Evolutionary conservation across 768 basidiomycete genomes (phyloP).

Genomic region (Termitomyces sp.): DNA sequence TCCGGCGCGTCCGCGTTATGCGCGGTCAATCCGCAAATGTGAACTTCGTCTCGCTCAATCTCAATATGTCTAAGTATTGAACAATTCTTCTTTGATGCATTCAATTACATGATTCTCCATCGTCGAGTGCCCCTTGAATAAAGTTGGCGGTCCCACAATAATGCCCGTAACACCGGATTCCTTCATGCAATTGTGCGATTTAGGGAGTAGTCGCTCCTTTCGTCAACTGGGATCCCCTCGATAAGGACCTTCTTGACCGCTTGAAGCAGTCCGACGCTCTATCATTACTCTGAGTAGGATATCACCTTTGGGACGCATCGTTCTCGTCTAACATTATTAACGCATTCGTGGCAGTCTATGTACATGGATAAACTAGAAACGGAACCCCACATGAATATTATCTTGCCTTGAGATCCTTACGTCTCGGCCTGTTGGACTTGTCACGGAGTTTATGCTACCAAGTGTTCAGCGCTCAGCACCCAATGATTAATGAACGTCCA

Average conservation of each 20-base stretch:
- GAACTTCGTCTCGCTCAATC: neutral
- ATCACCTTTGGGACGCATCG: constrained; percentile 21
- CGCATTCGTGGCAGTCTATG: constrained; percentile 16
- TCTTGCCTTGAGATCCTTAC: neutral
- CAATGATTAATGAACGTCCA: too few species aligned
- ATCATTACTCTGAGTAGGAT: constrained; percentile 21
- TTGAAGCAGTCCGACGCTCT: constrained; percentile 14
- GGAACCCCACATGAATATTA: neutral
- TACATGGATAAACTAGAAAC: constrained; percentile 15
- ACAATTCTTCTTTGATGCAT: neutral
- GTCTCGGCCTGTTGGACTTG: constrained; percentile 3
- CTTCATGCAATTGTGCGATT: constrained; percentile 29
- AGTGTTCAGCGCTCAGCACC: too few species aligned
- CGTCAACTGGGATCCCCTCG: constrained; percentile 28
- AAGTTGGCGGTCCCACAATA: constrained; percentile 29
- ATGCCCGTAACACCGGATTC: constrained; percentile 18
- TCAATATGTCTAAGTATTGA: neutral
- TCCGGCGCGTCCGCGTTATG: neutral
- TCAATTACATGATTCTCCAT: neutral
- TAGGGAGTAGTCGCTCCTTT: constrained; percentile 29
- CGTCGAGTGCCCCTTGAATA: constrained; percentile 1
- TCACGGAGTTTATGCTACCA: constrained; percentile 25
- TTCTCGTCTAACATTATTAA: constrained; percentile 23
- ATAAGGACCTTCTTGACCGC: neutral
- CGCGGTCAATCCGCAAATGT: neutral